Base-by-base conservation (phyloP, 2,329 filamentous ascomycete species). In the Meredithiella fracta region DNA sequence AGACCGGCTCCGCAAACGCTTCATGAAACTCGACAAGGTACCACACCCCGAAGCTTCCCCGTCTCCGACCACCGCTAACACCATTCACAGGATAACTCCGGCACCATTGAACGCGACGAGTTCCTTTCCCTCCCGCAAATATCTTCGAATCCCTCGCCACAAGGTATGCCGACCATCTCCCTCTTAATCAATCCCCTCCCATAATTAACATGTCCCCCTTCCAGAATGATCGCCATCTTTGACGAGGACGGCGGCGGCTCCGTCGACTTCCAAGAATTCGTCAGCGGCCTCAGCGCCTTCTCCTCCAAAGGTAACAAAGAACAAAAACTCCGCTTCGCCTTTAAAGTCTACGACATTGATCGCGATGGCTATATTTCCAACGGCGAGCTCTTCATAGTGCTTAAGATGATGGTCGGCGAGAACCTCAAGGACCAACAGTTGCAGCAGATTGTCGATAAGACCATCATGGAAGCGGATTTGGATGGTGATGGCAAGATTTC, bases 371-470 rank as follows among this genome's bases (percentile, higher is more conserved):
- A 86, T 73, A 98, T 98, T 67, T 94, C 87, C 74, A 98, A 98
- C 70, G 92, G 92, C 65, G 92, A 98, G 75, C 79, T 98, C 53
- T 98, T 97, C 70, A 97, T 98, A 65, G 92, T 98, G 66, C 78
- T 98, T 65, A 98, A 98, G 85, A 98, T 98, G 92, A 98, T 98
- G 92, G 92, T 98, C 53, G 92, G 92, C 59, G 96, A 86, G 74
- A 98, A 98, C 70, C 74, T 98, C 66, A 98, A 98, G 77, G 92
- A 98, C 69, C 88, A 96, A 72, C 92, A 98, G 73, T 73, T 98
- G 68, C 92, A 98, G 74, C 92, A 91, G 80, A 98, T 98, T 68
- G 92, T 98, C 63, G 92, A 98, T 75, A 98, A 98, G 81, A 98
- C 92, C 59, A 97, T 98, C 68, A 97, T 97, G 92, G 92, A 98